Evolutionary conservation across 1,284 basidiomycete species (phyloP).

Genomic region (Ustilago vetiveriae): DNA sequence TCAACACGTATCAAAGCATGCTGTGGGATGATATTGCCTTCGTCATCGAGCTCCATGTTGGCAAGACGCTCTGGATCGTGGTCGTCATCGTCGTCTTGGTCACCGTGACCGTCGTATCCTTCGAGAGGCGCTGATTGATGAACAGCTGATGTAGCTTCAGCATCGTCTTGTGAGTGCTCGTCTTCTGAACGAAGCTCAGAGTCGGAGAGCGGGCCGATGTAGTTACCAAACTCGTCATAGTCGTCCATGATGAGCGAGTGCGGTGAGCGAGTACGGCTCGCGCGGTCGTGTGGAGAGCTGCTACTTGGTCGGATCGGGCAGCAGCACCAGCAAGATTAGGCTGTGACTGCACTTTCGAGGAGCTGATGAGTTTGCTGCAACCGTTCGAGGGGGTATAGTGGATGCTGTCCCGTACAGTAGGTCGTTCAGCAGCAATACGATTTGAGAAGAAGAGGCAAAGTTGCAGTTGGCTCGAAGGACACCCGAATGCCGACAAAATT

Average conservation of each 20-base stretch:
- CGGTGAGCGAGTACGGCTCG: background rate
- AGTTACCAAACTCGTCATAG: constrained; percentile 67
- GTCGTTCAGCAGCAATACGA: background rate
- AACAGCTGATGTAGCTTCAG: constrained; percentile 9
- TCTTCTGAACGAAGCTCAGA: constrained; percentile 55
- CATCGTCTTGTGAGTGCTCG: constrained; percentile 17
- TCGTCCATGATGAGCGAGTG: constrained; percentile 54
- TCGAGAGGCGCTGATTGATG: constrained; percentile 70
- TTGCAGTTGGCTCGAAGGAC: background rate
- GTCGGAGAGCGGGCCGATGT: constrained; percentile 66
- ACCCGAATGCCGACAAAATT: constrained; percentile 27
- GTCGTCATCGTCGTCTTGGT: constrained; percentile 70
- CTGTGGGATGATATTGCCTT: constrained; percentile 62
- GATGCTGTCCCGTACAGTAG: too few species aligned
- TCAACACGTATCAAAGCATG: constrained; percentile 60
- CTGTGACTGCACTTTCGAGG: too few species aligned
- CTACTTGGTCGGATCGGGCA: too few species aligned
- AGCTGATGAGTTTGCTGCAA: too few species aligned
- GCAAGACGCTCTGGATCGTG: constrained; percentile 11
- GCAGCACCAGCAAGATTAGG: too few species aligned
- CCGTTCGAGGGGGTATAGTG: too few species aligned
- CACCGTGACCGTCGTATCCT: too few species aligned
- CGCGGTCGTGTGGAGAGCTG: too few species aligned
- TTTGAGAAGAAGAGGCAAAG: constrained; percentile 15
- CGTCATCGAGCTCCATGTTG: constrained; percentile 69